Base-by-base conservation (phyloP, 495 filamentous ascomycete species). In the Pyronema domesticum region DNA sequence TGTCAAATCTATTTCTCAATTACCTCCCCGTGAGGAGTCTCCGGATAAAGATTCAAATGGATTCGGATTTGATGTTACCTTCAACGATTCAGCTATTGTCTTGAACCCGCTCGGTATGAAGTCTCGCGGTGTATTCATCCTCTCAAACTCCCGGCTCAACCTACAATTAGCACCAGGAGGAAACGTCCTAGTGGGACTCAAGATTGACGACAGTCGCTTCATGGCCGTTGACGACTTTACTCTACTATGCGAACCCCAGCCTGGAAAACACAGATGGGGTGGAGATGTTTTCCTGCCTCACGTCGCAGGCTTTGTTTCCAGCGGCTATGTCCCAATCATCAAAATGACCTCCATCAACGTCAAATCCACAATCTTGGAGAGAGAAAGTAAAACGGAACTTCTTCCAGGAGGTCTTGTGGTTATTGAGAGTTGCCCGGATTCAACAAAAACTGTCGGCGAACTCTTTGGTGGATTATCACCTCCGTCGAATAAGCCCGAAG, bases 391-490 rank as follows among this genome's bases (percentile, higher is more conserved):
- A 30, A 30, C 23, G 2, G 23, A 30, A 30, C 23, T 30, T 30
- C 59, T 95, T 7, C 77, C 76, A 42, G 85, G 93, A 64, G 83
- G 91, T 63, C 72, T 99, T 1, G 72, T 96, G 30, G 80, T 99
- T 18, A 72, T 99, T 13, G 93, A 99, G 65, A 85, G 87, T 3
- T 96, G 93, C 64, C 91, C 93, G 13, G 93, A 99, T 68, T 96
- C 93, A 8, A 96, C 91, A 0, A 87, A 94, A 61, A 96, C 93
- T 0, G 75, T 99, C 3, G 80, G 93, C 49, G 78, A 74, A 13
- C 76, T 91, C 55, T 65, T 91, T 40, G 86, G 85, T 62, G 88
- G 81, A 0, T 74, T 99, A 4, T 79, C 78, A 9, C 91, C 89
- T 18, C 91, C 93, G 3, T 76, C 77, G 6, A 80, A 86, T 0